Evolutionary conservation across 1,284 basidiomycete genomes (phyloP).

Genomic region (Rhodotorula sp.): DNA sequence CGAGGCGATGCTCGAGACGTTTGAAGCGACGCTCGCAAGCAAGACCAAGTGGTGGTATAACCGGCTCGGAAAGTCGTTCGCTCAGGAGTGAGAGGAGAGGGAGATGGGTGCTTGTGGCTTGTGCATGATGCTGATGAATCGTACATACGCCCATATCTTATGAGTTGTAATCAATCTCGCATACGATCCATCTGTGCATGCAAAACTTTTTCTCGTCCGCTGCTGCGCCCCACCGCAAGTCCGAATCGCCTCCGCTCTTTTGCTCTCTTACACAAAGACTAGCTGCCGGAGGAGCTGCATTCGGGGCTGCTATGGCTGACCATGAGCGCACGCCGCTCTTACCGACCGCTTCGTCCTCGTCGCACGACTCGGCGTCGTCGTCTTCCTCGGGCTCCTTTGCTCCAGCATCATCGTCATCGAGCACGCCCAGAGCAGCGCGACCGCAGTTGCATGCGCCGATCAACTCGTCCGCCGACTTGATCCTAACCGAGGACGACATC

Average conservation of each 20-base stretch:
- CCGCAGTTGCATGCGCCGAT: not conserved
- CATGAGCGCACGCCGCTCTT: constrained; percentile 10
- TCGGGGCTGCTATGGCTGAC: not conserved
- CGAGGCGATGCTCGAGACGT: constrained; percentile 24
- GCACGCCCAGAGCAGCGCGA: not conserved
- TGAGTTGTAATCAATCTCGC: not conserved
- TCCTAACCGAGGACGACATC: constrained; percentile 40
- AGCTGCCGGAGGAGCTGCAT: not conserved
- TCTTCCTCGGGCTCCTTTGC: not conserved
- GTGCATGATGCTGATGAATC: not conserved
- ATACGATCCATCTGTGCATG: too few relatives aligned
- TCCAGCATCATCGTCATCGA: not conserved
- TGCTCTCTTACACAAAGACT: not conserved
- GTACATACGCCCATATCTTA: not conserved
- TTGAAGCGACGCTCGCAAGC: constrained; percentile 30
- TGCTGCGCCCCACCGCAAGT: too few relatives aligned
- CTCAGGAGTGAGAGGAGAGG: not conserved
- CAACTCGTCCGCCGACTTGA: constrained; percentile 20
- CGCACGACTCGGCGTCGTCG: not conserved
- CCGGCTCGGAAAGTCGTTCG: constrained; percentile 20
- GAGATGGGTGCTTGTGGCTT: not conserved
- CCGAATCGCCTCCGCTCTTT: too few relatives aligned
- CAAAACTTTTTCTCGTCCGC: too few relatives aligned
- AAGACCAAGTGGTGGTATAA: constrained; percentile 42
- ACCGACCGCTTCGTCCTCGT: not conserved